Percentiles rank a stretch among this genome's conserved stretches.
Evolutionary conservation across 1,139 yeast species (phyloP).

Genomic region (Magnusiomyces suaveolens): DNA sequence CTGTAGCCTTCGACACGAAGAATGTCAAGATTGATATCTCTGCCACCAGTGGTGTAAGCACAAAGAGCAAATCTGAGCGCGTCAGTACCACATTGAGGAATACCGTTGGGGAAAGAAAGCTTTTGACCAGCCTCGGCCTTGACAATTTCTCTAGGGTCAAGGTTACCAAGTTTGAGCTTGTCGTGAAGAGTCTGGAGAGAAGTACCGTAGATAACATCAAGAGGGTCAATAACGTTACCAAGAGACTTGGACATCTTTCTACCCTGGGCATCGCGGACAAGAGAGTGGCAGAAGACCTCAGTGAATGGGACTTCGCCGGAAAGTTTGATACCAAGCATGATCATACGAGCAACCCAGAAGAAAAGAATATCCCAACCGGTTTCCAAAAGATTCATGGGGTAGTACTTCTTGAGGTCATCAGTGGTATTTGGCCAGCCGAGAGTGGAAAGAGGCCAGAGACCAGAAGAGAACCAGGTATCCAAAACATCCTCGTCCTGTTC

Average conservation of each 20-base stretch:
- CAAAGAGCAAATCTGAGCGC: slow-evolving; percentile 96
- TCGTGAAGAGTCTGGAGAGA: slow-evolving; percentile 70
- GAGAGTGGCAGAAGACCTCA: slow-evolving; percentile 96
- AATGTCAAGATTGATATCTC: slow-evolving; percentile 93
- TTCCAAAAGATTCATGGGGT: slow-evolving; percentile 88
- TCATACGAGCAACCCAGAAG: slow-evolving; percentile 98
- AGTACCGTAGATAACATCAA: slow-evolving; percentile 86
- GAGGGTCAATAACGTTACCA: slow-evolving; percentile 94
- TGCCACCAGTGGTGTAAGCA: slow-evolving; percentile 97
- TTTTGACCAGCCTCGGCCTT: slow-evolving; percentile 86
- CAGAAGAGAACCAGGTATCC: slow-evolving; percentile 98
- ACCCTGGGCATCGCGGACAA: slow-evolving; percentile 98
- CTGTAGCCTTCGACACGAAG: slow-evolving; percentile 97
- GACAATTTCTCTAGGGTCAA: slow-evolving; percentile 80
- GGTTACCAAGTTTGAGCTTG: slow-evolving; percentile 68
- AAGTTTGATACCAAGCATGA: slow-evolving; percentile 78
- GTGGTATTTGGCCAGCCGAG: slow-evolving; percentile 88
- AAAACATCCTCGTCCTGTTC: slow-evolving; percentile 96
- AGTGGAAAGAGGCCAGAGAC: slow-evolving; percentile 95
- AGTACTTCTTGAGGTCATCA: slow-evolving; percentile 63
- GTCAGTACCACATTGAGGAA: slow-evolving; percentile 98
- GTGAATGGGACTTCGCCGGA: slow-evolving; percentile 88
- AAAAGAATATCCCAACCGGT: slow-evolving; percentile 99
- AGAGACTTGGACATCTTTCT: slow-evolving; percentile 97
- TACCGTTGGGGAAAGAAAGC: slow-evolving; percentile 88